Base-by-base conservation (phyloP, 2,329 filamentous ascomycete species). In the Knoxdaviesia proteae region DNA sequence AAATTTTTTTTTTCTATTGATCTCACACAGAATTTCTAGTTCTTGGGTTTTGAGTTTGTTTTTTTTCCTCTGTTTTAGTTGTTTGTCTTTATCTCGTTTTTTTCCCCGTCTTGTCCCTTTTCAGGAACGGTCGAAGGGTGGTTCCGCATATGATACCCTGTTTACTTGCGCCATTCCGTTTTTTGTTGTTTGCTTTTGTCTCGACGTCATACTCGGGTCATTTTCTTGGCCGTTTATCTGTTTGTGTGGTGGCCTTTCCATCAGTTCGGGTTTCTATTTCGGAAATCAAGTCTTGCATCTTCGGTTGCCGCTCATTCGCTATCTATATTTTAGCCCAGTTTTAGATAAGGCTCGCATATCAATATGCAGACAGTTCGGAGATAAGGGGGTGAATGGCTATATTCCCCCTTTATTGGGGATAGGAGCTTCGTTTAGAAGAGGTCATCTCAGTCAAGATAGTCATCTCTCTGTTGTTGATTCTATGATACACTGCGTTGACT, bases 1-100 rank as follows among this genome's bases (percentile, higher is more conserved):
- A 31, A 36, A 7, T 34, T 42, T 43, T 34, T 42, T 20, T 38
- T 41, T 47, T 35, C 3, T 36, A 32, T 36, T 41, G n/a, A 29
- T 40, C 40, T 41, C 6, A 8, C 7, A 9, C 31, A 29, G 7
- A 32, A 33, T 34, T 36, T 41, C 11, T 42, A 34, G n/a, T 42
- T 43, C 40, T 39, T 33, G 8, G 32, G 9, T 38, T 37, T 43
- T 34, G 9, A 34, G 34, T 31, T 38, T 32, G 11, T 40, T 35
- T 42, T 31, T 38, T 40, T 31, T 32, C n/a, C 7, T 10, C 9
- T 9, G 10, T 32, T 33, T 33, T 33, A 20, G 9, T 35, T 29
- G 36, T 7, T 44, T 20, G 10, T n/a, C 33, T 20, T n/a, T 10
- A 31, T 32, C 20, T 36, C 7, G 34, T 40, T 11, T 8, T 11